phyloP scores from a whole-genome alignment of 2,329 filamentous ascomycete species.

The Bipolaris zeicola region DNA sequence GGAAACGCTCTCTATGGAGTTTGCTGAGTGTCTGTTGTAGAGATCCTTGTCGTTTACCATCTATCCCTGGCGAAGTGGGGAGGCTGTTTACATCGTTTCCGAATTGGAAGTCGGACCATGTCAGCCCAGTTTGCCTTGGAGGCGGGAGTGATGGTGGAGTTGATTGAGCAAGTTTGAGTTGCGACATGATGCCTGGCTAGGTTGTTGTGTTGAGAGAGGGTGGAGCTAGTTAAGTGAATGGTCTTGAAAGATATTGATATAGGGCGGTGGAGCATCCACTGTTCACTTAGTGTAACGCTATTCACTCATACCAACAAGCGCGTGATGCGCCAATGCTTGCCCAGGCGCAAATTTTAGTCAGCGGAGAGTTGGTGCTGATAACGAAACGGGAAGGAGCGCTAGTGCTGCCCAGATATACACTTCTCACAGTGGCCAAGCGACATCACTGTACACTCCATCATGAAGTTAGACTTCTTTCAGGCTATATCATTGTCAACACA shows the following conservation, averaged over 20 bases:
- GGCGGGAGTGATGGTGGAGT: not conserved
- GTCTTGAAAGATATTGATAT: not conserved
- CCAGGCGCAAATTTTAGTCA: too few relatives aligned
- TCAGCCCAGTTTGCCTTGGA: not conserved
- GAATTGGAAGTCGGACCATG: not conserved
- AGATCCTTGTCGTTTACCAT: not conserved
- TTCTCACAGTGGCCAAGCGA: too few relatives aligned
- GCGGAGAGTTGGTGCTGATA: too few relatives aligned
- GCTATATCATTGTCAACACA: too few relatives aligned
- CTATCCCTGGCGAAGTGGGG: not conserved
- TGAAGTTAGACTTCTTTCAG: too few relatives aligned
- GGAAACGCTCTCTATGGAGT: not conserved
- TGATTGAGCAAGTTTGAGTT: not conserved
- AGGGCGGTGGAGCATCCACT: too few relatives aligned
- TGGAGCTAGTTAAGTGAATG: not conserved
- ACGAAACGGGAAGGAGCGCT: too few relatives aligned
- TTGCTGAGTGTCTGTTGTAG: not conserved
- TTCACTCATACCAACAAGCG: too few relatives aligned
- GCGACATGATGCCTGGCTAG: not conserved
- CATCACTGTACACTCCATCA: too few relatives aligned
- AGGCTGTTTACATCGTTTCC: not conserved
- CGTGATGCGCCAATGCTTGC: too few relatives aligned
- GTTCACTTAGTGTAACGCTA: too few relatives aligned
- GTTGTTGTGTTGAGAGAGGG: not conserved
- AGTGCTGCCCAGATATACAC: too few relatives aligned